These are phyloP conservation scores for Rugosomyces carneus DNA, from an alignment of 1,284 basidiomycete species.

Conservation along the genomic window DNA sequence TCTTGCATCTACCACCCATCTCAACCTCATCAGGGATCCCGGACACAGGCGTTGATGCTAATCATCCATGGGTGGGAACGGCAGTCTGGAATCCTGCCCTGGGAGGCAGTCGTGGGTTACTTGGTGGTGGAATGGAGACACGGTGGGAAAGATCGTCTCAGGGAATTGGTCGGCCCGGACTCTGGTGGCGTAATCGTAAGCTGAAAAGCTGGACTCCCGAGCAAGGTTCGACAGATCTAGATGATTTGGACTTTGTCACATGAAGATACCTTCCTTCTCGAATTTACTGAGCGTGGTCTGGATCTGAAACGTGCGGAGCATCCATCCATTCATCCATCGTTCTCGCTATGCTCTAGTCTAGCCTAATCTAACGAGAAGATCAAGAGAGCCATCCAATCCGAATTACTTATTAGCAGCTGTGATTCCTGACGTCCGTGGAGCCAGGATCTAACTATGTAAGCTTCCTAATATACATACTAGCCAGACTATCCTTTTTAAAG, in stretches of 20 bases:
- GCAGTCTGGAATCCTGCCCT: conserved; percentile 66
- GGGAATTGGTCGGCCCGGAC: conserved; percentile 39
- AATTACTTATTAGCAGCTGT: background rate
- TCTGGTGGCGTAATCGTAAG: conserved; percentile 46
- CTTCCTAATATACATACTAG: conserved; percentile 1
- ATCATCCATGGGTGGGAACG: conserved; percentile 30
- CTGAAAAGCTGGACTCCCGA: conserved; percentile 31
- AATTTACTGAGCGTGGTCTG: conserved; percentile 1
- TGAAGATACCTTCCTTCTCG: conserved; percentile 8
- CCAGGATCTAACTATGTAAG: conserved; percentile 1
- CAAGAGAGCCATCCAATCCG: background rate
- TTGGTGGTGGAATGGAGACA: conserved; percentile 54
- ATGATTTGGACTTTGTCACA: conserved; percentile 1
- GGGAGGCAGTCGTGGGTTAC: conserved; percentile 41
- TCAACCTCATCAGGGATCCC: background rate
- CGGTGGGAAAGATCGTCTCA: conserved; percentile 54
- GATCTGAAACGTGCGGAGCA: background rate
- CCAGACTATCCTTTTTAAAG: background rate
- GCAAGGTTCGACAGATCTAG: background rate
- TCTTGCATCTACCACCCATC: conserved; percentile 64
- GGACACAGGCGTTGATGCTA: background rate
- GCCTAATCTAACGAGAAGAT: background rate
- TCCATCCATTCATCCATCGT: background rate
- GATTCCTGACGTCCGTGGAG: conserved; percentile 1
- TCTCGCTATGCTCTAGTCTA: background rate